Conservation (phyloP, 2,329 filamentous ascomycete genomes). For the Mycogone perniciosa region DNA sequence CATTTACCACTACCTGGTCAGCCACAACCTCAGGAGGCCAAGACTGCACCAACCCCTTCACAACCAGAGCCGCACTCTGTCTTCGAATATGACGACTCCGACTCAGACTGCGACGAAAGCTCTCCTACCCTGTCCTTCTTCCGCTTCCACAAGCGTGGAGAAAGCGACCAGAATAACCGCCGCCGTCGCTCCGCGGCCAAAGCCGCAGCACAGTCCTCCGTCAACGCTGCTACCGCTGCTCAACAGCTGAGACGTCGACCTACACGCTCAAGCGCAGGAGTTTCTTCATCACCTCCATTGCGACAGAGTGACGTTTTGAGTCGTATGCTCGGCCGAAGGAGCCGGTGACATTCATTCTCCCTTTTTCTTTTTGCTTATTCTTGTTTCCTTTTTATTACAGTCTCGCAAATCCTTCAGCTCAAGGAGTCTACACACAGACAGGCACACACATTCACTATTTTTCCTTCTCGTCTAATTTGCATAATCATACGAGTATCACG, state of each 20-base stretch:
- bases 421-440: too few species aligned
- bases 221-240: neutral
- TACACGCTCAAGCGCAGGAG: slow-evolving; percentile 6
- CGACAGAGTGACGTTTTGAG: slow-evolving; percentile 28
- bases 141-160: slow-evolving; percentile 36
- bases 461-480: too few species aligned
- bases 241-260: slow-evolving; percentile 3
- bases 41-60: too few species aligned
- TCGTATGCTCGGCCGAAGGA: slow-evolving; percentile 32
- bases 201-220: neutral
- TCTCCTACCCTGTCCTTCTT: slow-evolving; percentile 33
- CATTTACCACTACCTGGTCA: slow-evolving; percentile 15
- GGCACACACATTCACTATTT: too few species aligned
- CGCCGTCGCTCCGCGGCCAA: neutral
- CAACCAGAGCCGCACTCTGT: slow-evolving; percentile 33
- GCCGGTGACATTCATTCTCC: slow-evolving; percentile 5
- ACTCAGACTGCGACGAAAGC: slow-evolving; percentile 29
- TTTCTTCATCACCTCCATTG: neutral
- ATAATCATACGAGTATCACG: too few species aligned
- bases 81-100: slow-evolving; percentile 45
- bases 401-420: too few species aligned
- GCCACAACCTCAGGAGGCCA: slow-evolving; percentile 2
- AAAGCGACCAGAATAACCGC: slow-evolving; percentile 13
- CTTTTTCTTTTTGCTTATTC: neutral
- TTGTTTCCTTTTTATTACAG: neutral